Conservation (phyloP, 2,329 filamentous ascomycete genomes). For the Nannizziopsis arthrosporioides region DNA sequence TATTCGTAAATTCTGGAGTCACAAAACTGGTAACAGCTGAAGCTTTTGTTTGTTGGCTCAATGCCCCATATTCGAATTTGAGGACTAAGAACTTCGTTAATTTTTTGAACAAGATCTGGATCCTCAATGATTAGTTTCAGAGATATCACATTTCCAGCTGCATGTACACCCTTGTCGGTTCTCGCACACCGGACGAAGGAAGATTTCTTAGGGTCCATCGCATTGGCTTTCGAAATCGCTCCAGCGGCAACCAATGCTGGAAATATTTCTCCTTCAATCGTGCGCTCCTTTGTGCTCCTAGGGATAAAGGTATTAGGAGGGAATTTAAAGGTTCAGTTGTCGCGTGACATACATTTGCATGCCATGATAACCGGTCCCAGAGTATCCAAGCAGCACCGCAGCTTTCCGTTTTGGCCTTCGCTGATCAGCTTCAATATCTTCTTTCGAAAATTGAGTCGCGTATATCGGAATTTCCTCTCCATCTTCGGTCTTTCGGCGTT, state of each 20-base stretch:
- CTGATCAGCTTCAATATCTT: slow-evolving; percentile 79
- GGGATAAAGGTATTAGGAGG: not conserved
- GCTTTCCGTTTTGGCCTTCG: slow-evolving; percentile 91
- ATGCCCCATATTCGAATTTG: slow-evolving; percentile 96
- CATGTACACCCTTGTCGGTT: slow-evolving; percentile 95
- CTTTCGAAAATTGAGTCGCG: slow-evolving; percentile 51
- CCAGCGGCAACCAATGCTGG: slow-evolving; percentile 80
- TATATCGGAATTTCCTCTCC: slow-evolving; percentile 40
- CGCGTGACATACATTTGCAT: slow-evolving; percentile 60
- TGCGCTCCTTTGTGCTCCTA: slow-evolving; percentile 57
- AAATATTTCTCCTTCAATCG: slow-evolving; percentile 93
- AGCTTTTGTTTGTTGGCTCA: slow-evolving; percentile 74
- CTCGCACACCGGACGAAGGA: slow-evolving; percentile 85
- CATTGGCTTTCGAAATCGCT: slow-evolving; percentile 93
- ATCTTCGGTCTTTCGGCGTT: slow-evolving; percentile 44
- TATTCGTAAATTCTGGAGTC: slow-evolving; percentile 98
- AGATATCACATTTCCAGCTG: slow-evolving; percentile 88
- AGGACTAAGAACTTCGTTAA: slow-evolving; percentile 70
- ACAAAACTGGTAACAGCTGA: slow-evolving; percentile 89
- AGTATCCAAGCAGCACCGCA: slow-evolving; percentile 88
- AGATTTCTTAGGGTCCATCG: slow-evolving; percentile 91
- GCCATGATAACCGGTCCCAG: slow-evolving; percentile 90
- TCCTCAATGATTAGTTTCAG: slow-evolving; percentile 95
- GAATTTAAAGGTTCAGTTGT: not conserved
- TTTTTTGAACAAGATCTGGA: slow-evolving; percentile 71